These are phyloP conservation scores for Lactarius quietus DNA, from an alignment of 768 basidiomycete species.

Conservation along the genomic window DNA sequence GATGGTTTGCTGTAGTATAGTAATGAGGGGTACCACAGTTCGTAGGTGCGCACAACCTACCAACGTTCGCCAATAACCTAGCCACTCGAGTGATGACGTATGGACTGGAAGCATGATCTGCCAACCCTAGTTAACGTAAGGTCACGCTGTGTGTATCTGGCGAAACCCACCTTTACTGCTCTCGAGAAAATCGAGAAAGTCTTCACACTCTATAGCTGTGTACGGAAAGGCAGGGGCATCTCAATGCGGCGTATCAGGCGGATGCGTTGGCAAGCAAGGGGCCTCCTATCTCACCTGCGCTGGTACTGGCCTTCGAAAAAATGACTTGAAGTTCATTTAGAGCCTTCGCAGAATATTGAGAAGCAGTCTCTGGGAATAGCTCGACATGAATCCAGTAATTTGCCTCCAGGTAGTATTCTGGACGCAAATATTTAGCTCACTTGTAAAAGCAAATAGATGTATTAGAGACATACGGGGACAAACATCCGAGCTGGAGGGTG, in stretches of 20 bases:
- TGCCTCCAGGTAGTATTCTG: background rate
- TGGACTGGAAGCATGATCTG: background rate
- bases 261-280: background rate
- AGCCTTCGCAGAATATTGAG: no score
- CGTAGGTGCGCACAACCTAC: background rate
- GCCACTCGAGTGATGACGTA: background rate
- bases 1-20: background rate
- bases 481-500: background rate
- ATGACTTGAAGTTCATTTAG: no score
- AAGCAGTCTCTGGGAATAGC: no score
- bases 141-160: background rate
- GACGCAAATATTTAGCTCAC: background rate
- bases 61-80: background rate
- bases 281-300: no score
- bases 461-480: conserved; percentile 3
- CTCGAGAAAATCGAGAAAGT: background rate
- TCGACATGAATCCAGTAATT: no score
- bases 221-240: background rate
- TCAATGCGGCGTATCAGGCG: background rate
- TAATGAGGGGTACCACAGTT: background rate
- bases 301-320: no score
- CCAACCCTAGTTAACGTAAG: no score
- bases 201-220: background rate
- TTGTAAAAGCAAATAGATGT: background rate
- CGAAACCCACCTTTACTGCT: background rate